A percentile compares a stretch with the other conserved stretches of the same genome.
Evolutionary conservation across 805 yeast species (phyloP).

Genomic region (Candida krabiensis): DNA sequence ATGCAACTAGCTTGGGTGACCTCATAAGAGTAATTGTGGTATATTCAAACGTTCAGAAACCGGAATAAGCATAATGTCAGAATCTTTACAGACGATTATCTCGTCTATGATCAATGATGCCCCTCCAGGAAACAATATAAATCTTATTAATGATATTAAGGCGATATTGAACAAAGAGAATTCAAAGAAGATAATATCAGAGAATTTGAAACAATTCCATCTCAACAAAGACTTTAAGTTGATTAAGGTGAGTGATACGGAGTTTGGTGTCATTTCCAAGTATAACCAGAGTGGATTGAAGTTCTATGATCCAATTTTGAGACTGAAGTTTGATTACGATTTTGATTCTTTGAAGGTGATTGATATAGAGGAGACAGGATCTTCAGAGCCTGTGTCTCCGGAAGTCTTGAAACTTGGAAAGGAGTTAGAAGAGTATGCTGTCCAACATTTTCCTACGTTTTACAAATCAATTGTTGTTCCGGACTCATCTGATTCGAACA

Average conservation of each 20-base stretch:
- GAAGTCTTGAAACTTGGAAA: slow-evolving; percentile 17
- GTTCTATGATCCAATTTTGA: slow-evolving; percentile 52
- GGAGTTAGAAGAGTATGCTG: slow-evolving; percentile 50
- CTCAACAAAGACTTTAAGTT: slow-evolving; percentile 32
- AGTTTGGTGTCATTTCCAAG: slow-evolving; percentile 43
- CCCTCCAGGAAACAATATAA: slow-evolving; percentile 55
- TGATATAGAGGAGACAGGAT: slow-evolving; percentile 45
- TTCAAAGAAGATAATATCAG: slow-evolving; percentile 25
- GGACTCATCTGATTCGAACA: slow-evolving; percentile 33
- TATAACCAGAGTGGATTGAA: slow-evolving; percentile 51
- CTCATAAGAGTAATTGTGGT: too few species aligned
- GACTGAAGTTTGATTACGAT: slow-evolving; percentile 58
- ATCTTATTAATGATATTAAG: slow-evolving; percentile 29
- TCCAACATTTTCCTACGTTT: slow-evolving; percentile 64
- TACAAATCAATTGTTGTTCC: slow-evolving; percentile 48
- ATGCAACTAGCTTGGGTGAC: too few species aligned
- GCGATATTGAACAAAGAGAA: slow-evolving; percentile 26
- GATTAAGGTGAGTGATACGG: slow-evolving; percentile 26
- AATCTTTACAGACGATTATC: slow-evolving; percentile 29
- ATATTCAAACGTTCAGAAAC: too few species aligned
- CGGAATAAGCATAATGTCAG: slow-evolving; percentile 15
- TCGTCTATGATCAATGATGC: slow-evolving; percentile 45
- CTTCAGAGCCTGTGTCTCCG: slow-evolving; percentile 19
- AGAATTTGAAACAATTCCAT: slow-evolving; percentile 26
- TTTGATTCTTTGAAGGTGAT: slow-evolving; percentile 47